A percentile compares a stretch with the other conserved stretches of the same genome.
Conservation (phyloP, 495 filamentous ascomycete genomes). For the Lasiosphaeriaceae sp. region DNA sequence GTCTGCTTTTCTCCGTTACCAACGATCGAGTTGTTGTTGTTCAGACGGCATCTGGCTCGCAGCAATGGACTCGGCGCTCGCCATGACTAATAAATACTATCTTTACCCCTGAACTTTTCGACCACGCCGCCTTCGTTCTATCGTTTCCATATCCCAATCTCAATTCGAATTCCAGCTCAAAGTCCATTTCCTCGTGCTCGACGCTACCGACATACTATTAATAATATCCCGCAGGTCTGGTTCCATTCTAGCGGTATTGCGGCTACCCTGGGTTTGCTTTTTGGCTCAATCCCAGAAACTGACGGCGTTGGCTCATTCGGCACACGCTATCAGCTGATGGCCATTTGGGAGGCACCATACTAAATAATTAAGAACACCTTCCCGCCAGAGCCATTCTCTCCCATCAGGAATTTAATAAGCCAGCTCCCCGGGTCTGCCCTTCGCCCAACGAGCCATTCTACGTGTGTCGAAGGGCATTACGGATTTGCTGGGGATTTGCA, state of each 20-base stretch:
- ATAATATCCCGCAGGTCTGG: conserved; percentile 13
- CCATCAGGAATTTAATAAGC: background rate
- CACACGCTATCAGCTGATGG: conserved; percentile 18
- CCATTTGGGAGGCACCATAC: conserved; percentile 1
- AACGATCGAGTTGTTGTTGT: no score
- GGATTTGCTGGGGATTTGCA: background rate
- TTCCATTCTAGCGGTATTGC: conserved; percentile 3
- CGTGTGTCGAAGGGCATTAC: background rate
- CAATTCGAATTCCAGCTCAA: no score
- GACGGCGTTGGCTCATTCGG: conserved; percentile 14
- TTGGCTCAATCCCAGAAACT: conserved; percentile 21
- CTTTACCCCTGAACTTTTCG: no score
- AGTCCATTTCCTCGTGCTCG: background rate
- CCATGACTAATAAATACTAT: no score
- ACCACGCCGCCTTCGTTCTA: no score
- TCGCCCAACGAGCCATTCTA: background rate
- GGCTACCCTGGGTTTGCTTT: conserved; percentile 16
- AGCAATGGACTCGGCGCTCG: no score
- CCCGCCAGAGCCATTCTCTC: background rate
- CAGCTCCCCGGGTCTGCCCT: background rate
- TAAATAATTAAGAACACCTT: conserved; percentile 5
- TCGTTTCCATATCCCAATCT: no score
- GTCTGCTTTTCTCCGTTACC: no score
- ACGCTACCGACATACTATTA: conserved; percentile 4
- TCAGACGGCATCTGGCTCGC: no score